Evolutionary conservation across 2,329 filamentous ascomycete species (phyloP).

Genomic region (Geosmithia putterillii): DNA sequence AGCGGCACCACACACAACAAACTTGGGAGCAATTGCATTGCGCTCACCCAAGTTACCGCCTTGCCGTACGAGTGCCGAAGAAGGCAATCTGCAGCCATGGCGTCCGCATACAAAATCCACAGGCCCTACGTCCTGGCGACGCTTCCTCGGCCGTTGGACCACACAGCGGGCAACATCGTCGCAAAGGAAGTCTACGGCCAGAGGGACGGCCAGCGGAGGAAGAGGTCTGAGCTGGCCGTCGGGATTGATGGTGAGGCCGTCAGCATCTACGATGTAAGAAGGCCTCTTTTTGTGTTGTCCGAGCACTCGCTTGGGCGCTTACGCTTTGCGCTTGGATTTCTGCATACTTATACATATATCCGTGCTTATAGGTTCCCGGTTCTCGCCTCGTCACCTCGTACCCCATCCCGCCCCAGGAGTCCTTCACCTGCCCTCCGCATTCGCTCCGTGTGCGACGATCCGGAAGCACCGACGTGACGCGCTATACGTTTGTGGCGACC

Average conservation of each 20-base stretch:
- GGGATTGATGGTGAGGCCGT: constrained; percentile 54
- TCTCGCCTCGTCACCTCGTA: constrained; percentile 54
- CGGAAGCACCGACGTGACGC: constrained; percentile 32
- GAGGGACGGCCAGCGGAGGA: constrained; percentile 42
- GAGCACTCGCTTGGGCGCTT: no score
- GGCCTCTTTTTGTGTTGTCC: not conserved
- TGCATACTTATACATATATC: constrained; percentile 1
- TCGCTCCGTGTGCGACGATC: constrained; percentile 42
- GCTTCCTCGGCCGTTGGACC: constrained; percentile 45
- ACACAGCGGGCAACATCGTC: constrained; percentile 35
- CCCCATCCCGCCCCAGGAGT: constrained; percentile 51
- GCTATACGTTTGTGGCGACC: constrained; percentile 51
- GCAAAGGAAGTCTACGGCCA: constrained; percentile 51
- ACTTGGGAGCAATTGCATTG: constrained; percentile 9
- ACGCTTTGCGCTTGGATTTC: not conserved
- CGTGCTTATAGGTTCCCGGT: constrained; percentile 37
- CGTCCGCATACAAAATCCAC: constrained; percentile 48
- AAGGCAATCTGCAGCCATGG: constrained; percentile 26
- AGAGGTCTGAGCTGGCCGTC: constrained; percentile 50
- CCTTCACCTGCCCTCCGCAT: constrained; percentile 48
- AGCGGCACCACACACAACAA: not conserved
- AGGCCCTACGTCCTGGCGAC: constrained; percentile 51
- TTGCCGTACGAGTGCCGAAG: not conserved
- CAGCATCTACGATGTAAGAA: constrained; percentile 52
- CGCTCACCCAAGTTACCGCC: constrained; percentile 2